Conservation (phyloP, 2,329 filamentous ascomycete species). For the Bipolaris victoriae region DNA sequence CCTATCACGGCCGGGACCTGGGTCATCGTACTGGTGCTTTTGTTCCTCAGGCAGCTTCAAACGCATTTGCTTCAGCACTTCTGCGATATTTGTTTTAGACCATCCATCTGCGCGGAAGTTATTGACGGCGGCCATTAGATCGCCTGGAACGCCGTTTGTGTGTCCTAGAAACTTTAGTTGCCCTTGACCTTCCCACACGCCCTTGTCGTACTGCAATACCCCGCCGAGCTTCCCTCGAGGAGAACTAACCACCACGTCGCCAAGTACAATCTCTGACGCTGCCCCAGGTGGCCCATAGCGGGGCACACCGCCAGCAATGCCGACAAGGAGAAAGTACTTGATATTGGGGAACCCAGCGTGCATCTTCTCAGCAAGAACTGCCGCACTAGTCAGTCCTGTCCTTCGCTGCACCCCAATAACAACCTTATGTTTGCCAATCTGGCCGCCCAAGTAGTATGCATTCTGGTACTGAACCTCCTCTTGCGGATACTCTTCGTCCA, state of each 20-base stretch:
- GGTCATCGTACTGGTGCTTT: constrained; percentile 16
- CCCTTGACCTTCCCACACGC: constrained; percentile 22
- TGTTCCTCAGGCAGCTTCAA: constrained; percentile 17
- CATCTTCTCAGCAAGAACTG: constrained; percentile 21
- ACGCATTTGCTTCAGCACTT: constrained; percentile 17
- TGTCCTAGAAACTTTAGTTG: constrained; percentile 17
- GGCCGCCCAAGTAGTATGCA: constrained; percentile 13
- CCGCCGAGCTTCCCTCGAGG: constrained; percentile 22
- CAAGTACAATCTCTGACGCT: constrained; percentile 23
- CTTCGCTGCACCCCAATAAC: constrained; percentile 14
- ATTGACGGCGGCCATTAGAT: constrained; percentile 18
- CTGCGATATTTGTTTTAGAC: constrained; percentile 12
- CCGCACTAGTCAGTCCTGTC: constrained; percentile 7
- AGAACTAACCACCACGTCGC: constrained; percentile 29
- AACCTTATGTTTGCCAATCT: constrained; percentile 19
- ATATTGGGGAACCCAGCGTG: constrained; percentile 19
- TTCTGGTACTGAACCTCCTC: constrained; percentile 9
- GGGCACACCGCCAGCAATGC: constrained; percentile 31
- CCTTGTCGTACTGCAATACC: constrained; percentile 29
- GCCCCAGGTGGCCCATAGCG: constrained; percentile 21
- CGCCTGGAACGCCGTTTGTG: constrained; percentile 16
- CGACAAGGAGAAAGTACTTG: constrained; percentile 23
- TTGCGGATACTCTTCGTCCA: constrained; percentile 34
- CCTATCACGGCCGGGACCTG: constrained; percentile 12
- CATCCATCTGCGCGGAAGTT: constrained; percentile 13